phyloP scores from a whole-genome alignment of 2,329 filamentous ascomycete genomes.

The Gyromitra esculenta region DNA sequence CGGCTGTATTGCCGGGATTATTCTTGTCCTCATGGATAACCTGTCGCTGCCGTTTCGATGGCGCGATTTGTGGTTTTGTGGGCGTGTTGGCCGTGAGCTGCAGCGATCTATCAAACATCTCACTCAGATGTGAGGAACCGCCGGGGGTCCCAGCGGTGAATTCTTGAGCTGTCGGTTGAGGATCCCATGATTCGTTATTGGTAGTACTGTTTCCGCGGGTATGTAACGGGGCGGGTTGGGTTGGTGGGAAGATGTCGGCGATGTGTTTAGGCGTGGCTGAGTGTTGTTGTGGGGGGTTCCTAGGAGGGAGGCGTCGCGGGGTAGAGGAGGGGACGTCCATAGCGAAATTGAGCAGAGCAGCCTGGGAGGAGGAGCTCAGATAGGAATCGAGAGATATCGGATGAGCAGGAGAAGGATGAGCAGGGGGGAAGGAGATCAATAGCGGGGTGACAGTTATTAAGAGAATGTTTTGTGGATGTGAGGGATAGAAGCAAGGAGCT shows the following conservation, averaged over 20 bases:
- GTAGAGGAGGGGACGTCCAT: conserved; percentile 53
- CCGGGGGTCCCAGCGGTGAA: conserved; percentile 38
- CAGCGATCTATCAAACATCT: conserved; percentile 53
- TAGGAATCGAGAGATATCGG: conserved; percentile 9
- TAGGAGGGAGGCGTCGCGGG: conserved; percentile 48
- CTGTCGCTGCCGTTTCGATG: conserved; percentile 50
- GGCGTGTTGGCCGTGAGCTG: conserved; percentile 51
- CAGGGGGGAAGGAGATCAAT: not conserved
- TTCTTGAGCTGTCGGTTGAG: conserved; percentile 52
- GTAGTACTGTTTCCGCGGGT: conserved; percentile 18
- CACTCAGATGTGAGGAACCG: conserved; percentile 44
- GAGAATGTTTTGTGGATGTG: conserved; percentile 30
- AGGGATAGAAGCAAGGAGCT: conserved; percentile 28
- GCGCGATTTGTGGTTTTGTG: conserved; percentile 44
- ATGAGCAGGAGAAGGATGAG: conserved; percentile 4
- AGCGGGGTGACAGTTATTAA: conserved; percentile 4
- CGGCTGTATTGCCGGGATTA: conserved; percentile 21
- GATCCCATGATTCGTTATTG: conserved; percentile 53
- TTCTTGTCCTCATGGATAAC: conserved; percentile 44
- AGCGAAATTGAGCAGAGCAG: conserved; percentile 5
- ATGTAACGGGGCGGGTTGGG: conserved; percentile 49
- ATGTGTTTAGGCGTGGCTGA: conserved; percentile 44
- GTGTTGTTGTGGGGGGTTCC: conserved; percentile 42
- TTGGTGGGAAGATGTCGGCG: conserved; percentile 48
- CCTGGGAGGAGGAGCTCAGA: conserved; percentile 20